These are phyloP conservation scores for Puccinia polysora DNA, from an alignment of 1,284 basidiomycete genomes.

Conservation along the genomic window DNA sequence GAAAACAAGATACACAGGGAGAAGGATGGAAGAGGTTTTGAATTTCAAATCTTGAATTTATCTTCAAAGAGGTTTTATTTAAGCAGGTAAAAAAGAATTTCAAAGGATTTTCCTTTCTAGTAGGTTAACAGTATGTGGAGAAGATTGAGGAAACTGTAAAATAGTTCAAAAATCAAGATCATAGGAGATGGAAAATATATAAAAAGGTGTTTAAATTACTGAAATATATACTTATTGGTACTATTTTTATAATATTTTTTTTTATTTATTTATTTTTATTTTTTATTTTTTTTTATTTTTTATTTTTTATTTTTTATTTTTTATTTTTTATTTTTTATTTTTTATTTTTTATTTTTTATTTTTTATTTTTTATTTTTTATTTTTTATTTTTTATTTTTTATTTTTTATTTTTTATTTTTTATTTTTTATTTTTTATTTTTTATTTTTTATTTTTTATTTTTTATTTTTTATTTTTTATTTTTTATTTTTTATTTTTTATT, in stretches of 20 bases:
- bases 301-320: not conserved
- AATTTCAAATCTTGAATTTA: no score
- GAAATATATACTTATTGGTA: not conserved
- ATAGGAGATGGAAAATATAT: no score
- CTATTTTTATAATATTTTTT: not conserved
- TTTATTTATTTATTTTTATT: not conserved
- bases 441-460: not conserved
- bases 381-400: not conserved
- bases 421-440: not conserved
- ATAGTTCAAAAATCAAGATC: no score
- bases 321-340: not conserved
- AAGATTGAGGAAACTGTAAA: no score
- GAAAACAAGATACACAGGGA: no score
- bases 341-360: not conserved
- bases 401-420: conserved; percentile 3
- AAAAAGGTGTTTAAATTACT: not conserved
- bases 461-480: conserved; percentile 4
- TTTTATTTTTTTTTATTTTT: no score
- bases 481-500: conserved; percentile 6
- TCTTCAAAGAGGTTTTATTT: no score
- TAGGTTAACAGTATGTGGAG: no score
- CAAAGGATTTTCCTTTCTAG: no score
- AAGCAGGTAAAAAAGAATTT: no score
- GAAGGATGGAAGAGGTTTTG: no score
- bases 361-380: not conserved